These are phyloP conservation scores for Fusarium sp. DNA, from an alignment of 2,329 filamentous ascomycete species.

Conservation along the genomic window DNA sequence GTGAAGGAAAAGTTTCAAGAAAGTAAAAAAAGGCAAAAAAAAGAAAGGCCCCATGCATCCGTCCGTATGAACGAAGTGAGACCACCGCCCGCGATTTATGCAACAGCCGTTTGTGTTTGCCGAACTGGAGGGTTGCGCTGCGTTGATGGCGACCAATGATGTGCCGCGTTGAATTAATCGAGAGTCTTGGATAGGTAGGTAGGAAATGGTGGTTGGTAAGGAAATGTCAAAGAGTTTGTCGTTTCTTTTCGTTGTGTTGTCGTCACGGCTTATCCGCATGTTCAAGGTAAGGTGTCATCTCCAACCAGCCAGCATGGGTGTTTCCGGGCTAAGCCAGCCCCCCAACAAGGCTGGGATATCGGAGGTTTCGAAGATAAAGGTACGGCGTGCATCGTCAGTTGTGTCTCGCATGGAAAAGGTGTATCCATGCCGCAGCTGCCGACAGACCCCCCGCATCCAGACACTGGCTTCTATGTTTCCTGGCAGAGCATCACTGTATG, in stretches of 20 bases:
- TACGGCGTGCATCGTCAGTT: slow-evolving; percentile 13
- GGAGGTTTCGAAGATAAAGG: slow-evolving; percentile 16
- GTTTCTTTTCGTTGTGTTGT: slow-evolving; percentile 27
- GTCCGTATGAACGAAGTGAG: slow-evolving; percentile 8
- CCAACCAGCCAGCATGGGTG: slow-evolving; percentile 5
- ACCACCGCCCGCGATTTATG: slow-evolving; percentile 18
- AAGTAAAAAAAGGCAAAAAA: neutral
- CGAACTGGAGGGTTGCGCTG: slow-evolving; percentile 1
- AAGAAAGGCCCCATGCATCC: slow-evolving; percentile 9
- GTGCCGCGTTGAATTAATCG: slow-evolving; percentile 20
- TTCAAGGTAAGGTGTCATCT: slow-evolving; percentile 4
- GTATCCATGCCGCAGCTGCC: slow-evolving; percentile 14
- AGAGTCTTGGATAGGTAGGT: slow-evolving; percentile 20
- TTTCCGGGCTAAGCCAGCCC: slow-evolving; percentile 3
- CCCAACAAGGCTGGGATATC: slow-evolving; percentile 10
- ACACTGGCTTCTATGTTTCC: slow-evolving; percentile 3
- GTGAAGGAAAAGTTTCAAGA: slow-evolving; percentile 13
- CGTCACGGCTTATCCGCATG: slow-evolving; percentile 24
- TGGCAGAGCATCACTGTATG: neutral
- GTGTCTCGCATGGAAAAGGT: slow-evolving; percentile 10
- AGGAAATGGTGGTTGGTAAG: slow-evolving; percentile 13
- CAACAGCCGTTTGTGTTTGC: slow-evolving; percentile 11
- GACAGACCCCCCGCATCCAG: neutral
- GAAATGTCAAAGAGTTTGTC: slow-evolving; percentile 2
- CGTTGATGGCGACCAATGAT: slow-evolving; percentile 5